A percentile compares a stretch with the other conserved stretches of the same genome.
These are phyloP conservation scores for Curvularia sp. DNA, from an alignment of 2,329 filamentous ascomycete genomes.

Conservation along the genomic window DNA sequence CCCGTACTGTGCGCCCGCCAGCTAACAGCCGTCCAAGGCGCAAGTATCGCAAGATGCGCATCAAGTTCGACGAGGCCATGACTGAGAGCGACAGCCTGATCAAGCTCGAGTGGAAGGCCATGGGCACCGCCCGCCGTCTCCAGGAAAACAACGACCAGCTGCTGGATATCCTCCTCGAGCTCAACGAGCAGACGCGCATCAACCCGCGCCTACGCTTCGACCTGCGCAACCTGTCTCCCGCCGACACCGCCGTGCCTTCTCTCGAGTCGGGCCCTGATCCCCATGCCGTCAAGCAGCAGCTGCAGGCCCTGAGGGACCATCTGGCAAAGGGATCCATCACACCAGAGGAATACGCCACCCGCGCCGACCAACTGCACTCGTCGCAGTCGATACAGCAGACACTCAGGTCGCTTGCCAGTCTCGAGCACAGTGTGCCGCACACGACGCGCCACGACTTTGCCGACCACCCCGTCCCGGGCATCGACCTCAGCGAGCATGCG, in stretches of 20 bases:
- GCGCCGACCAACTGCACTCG: conserved; percentile 40
- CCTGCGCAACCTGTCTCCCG: conserved; percentile 58
- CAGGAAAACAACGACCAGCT: conserved; percentile 92
- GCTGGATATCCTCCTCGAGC: conserved; percentile 84
- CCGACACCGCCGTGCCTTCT: conserved; percentile 37
- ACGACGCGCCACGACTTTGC: conserved; percentile 43
- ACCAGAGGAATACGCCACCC: conserved; percentile 40
- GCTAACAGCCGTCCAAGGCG: conserved; percentile 60
- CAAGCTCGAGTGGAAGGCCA: conserved; percentile 79
- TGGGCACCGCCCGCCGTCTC: conserved; percentile 80
- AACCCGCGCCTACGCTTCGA: conserved; percentile 77
- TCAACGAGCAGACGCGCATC: conserved; percentile 85
- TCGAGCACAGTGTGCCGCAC: conserved; percentile 54
- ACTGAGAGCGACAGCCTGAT: conserved; percentile 83
- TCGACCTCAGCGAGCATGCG: conserved; percentile 63
- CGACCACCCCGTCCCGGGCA: conserved; percentile 48
- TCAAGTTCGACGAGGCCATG: conserved; percentile 78
- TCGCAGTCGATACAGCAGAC: conserved; percentile 34
- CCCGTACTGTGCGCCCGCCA: neutral
- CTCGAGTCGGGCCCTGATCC: conserved; percentile 36
- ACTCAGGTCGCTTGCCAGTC: conserved; percentile 45
- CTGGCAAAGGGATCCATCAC: conserved; percentile 41
- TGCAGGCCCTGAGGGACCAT: conserved; percentile 48
- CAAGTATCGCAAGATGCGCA: conserved; percentile 93
- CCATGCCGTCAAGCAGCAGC: conserved; percentile 32